A percentile compares a stretch with the other conserved stretches of the same genome.
Conservation (phyloP, 805 yeast genomes). For the Brettanomyces naardenensis region DNA sequence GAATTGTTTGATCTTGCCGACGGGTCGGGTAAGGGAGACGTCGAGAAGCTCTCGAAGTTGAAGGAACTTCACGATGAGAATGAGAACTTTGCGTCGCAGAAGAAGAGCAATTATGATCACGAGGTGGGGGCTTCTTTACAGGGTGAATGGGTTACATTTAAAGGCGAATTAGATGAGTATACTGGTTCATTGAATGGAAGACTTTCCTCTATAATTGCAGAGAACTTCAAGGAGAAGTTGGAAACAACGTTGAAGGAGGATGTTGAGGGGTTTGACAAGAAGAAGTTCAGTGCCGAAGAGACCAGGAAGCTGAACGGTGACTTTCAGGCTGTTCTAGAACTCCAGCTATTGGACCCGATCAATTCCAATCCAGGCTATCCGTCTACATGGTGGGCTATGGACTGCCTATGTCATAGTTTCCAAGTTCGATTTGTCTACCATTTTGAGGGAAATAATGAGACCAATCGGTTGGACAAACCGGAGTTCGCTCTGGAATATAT, state of each 20-base stretch:
- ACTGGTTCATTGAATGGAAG: neutral
- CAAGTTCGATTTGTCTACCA: constrained; percentile 49
- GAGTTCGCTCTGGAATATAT: constrained; percentile 59
- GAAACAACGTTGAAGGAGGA: neutral
- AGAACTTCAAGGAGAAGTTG: constrained; percentile 1
- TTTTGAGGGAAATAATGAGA: constrained; percentile 47
- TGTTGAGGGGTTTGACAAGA: constrained; percentile 1
- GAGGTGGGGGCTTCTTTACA: neutral
- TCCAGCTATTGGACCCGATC: constrained; percentile 26
- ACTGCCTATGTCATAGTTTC: constrained; percentile 37
- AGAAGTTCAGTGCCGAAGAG: neutral
- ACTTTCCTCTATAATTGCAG: neutral
- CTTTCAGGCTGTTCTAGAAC: constrained; percentile 8
- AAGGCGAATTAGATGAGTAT: neutral
- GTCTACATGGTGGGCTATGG: constrained; percentile 42
- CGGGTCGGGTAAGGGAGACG: neutral
- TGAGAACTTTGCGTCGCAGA: neutral
- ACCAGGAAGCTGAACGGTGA: neutral
- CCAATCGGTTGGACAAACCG: constrained; percentile 60
- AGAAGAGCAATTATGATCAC: neutral
- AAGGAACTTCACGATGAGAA: neutral
- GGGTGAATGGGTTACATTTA: neutral
- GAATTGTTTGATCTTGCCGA: constrained; percentile 4
- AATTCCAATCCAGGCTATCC: constrained; percentile 31
- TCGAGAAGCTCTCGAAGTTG: neutral